Conservation (phyloP, 2,329 filamentous ascomycete genomes). For the Ilyonectria sp. region DNA sequence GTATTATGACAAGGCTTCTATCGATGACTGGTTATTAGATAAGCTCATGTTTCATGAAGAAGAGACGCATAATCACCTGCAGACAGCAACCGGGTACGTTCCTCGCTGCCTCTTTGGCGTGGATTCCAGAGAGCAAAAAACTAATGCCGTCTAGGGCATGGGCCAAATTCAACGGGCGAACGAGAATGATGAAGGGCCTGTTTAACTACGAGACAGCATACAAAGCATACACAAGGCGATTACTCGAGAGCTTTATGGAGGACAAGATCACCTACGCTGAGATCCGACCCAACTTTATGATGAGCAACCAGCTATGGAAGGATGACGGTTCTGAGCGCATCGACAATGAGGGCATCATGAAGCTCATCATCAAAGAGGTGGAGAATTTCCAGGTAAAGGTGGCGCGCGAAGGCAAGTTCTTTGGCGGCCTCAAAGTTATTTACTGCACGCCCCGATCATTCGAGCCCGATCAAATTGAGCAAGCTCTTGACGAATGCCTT, state of each 20-base stretch:
- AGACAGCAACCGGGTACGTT: too few relatives aligned
- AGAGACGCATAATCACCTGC: too few relatives aligned
- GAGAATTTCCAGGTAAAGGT: constrained; percentile 57
- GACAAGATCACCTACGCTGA: constrained; percentile 82
- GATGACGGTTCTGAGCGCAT: constrained; percentile 69
- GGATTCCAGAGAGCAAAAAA: too few relatives aligned
- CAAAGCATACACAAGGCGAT: constrained; percentile 70
- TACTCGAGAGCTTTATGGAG: constrained; percentile 72
- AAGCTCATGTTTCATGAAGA: too few relatives aligned
- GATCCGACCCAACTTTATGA: constrained; percentile 79
- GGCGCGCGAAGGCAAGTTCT: constrained; percentile 53
- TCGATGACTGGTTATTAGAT: too few relatives aligned
- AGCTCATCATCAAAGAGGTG: constrained; percentile 71
- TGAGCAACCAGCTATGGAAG: constrained; percentile 71
- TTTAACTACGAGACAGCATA: constrained; percentile 78
- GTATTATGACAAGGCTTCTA: too few relatives aligned
- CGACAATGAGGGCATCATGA: constrained; percentile 72
- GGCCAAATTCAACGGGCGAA: constrained; percentile 77
- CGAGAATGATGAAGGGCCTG: constrained; percentile 80
- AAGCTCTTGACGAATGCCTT: constrained; percentile 74
- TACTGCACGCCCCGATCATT: constrained; percentile 80
- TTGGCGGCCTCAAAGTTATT: constrained; percentile 79
- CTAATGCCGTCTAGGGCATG: constrained; percentile 55
- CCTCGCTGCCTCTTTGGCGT: too few relatives aligned
- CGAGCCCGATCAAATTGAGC: constrained; percentile 59